Conservation (phyloP, 225 moss, liverwort and hornwort genomes). For the Antitrichia curtipendula region DNA sequence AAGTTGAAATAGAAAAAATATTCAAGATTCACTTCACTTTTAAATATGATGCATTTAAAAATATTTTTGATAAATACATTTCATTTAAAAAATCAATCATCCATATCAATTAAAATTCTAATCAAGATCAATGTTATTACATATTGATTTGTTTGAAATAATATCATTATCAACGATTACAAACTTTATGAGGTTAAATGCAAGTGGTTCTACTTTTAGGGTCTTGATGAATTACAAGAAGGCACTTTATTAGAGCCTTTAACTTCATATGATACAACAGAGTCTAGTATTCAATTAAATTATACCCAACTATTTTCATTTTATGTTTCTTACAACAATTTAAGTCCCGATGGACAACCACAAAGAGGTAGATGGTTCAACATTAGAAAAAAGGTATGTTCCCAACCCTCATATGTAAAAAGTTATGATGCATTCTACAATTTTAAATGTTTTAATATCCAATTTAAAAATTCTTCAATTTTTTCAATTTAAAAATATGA, state of each 20-base stretch:
- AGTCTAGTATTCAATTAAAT: constrained; percentile 9
- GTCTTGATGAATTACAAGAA: neutral
- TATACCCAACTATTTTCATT: constrained; percentile 44
- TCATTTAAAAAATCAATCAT: neutral
- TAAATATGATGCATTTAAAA: no score
- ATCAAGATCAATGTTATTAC: neutral
- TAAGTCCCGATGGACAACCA: neutral
- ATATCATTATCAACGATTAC: neutral
- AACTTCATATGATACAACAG: neutral
- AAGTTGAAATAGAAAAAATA: neutral
- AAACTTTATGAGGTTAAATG: neutral
- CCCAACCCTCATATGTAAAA: neutral
- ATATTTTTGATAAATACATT: no score
- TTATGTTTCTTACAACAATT: constrained; percentile 31
- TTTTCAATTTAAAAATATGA: neutral
- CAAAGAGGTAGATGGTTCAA: constrained; percentile 15
- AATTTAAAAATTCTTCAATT: neutral
- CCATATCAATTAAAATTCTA: neutral
- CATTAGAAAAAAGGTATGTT: neutral
- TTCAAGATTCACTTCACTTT: neutral
- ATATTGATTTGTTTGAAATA: no score
- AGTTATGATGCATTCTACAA: no score
- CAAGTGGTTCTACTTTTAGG: neutral
- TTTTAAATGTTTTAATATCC: neutral
- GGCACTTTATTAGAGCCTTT: constrained; percentile 5